Evolutionary conservation across 371 early-diverging fungal species (phyloP).

Genomic region (Mortierella sp.): DNA sequence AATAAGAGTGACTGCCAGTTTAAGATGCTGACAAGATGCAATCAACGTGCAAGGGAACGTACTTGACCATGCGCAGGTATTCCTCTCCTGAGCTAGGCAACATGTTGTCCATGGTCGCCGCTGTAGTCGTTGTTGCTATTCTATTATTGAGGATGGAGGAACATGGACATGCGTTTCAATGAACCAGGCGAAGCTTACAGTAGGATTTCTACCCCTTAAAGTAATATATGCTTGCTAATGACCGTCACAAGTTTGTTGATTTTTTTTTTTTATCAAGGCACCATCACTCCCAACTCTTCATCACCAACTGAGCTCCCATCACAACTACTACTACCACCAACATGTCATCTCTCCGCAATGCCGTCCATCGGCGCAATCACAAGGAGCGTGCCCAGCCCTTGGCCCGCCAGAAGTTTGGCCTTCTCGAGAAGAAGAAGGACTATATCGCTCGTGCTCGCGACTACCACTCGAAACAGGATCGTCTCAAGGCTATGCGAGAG

Average conservation of each 20-base stretch:
- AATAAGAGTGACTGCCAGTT: no score
- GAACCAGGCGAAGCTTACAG: not conserved
- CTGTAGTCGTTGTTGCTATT: not conserved
- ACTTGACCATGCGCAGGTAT: slow-evolving; percentile 65
- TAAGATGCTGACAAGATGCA: not conserved
- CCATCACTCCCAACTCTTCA: no score
- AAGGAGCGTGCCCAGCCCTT: slow-evolving; percentile 90
- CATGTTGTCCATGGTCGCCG: slow-evolving; percentile 28
- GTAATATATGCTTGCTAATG: not conserved
- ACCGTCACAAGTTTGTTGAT: slow-evolving; percentile 11
- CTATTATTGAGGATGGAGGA: not conserved
- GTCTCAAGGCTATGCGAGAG: slow-evolving; percentile 84
- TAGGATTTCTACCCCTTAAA: not conserved
- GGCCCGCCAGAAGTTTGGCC: slow-evolving; percentile 79
- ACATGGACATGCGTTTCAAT: no score
- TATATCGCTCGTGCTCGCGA: slow-evolving; percentile 95
- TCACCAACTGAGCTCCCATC: not conserved
- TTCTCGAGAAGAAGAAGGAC: slow-evolving; percentile 98
- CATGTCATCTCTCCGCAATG: slow-evolving; percentile 84
- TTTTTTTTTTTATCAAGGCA: slow-evolving; percentile 9
- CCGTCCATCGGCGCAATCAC: slow-evolving; percentile 90
- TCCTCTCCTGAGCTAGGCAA: slow-evolving; percentile 63
- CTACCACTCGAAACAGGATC: slow-evolving; percentile 88
- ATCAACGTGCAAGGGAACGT: not conserved
- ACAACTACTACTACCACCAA: slow-evolving; percentile 12